Evolutionary conservation across 2,329 filamentous ascomycete genomes (phyloP).

Genomic region (Bretziella fagacearum): DNA sequence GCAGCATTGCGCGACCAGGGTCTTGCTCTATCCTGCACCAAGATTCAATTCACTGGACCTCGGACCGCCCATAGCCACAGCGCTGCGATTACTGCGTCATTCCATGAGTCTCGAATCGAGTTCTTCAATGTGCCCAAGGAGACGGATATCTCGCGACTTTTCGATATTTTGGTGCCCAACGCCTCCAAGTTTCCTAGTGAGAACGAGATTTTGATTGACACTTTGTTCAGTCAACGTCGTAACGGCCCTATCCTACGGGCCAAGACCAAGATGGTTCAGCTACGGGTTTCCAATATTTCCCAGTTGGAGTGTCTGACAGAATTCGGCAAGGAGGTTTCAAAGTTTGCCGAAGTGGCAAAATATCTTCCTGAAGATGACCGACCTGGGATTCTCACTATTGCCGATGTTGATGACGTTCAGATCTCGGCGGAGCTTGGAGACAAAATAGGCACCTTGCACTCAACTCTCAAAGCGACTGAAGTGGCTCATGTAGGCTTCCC

Average conservation of each 20-base stretch:
- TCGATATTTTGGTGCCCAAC: conserved; percentile 79
- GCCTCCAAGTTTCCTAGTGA: conserved; percentile 78
- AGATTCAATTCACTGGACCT: conserved; percentile 55
- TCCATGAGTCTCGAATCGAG: conserved; percentile 53
- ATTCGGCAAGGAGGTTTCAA: conserved; percentile 62
- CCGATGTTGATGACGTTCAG: conserved; percentile 46
- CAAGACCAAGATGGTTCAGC: conserved; percentile 45
- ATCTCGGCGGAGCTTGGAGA: conserved; percentile 47
- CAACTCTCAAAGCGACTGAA: conserved; percentile 46
- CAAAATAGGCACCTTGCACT: conserved; percentile 46
- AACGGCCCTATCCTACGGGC: conserved; percentile 71
- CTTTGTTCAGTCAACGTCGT: conserved; percentile 64
- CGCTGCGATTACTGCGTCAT: conserved; percentile 43
- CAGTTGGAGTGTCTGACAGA: conserved; percentile 51
- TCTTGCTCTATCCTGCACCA: conserved; percentile 29
- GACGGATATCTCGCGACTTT: conserved; percentile 60
- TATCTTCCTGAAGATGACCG: conserved; percentile 92
- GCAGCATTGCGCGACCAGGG: conserved; percentile 57
- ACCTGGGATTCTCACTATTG: conserved; percentile 67
- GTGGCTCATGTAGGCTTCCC: conserved; percentile 72
- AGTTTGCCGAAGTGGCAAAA: conserved; percentile 74
- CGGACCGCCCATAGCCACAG: conserved; percentile 27
- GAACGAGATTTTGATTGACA: conserved; percentile 90
- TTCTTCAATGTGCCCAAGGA: conserved; percentile 60
- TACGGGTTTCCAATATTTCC: conserved; percentile 43